phyloP scores from a whole-genome alignment of 495 filamentous ascomycete genomes.

The Schizothecium vesticola region DNA sequence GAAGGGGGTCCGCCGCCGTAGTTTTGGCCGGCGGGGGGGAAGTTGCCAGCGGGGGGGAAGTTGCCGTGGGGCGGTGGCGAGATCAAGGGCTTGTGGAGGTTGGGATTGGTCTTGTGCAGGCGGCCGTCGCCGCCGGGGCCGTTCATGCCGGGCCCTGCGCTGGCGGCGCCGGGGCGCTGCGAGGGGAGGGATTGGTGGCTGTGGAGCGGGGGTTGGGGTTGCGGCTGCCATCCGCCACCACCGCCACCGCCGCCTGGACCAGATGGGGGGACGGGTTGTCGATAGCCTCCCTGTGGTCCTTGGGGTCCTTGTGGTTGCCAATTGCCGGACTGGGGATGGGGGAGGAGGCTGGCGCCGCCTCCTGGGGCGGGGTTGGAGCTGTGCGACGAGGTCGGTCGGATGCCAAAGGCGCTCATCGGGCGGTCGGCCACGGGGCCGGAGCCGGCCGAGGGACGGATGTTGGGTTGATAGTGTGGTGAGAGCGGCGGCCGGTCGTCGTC shows the following conservation, averaged over 20 bases:
- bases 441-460: constrained; percentile 32
- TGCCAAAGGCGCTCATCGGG: constrained; percentile 63
- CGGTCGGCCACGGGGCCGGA: constrained; percentile 47
- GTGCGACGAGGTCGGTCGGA: constrained; percentile 40
- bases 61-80: neutral
- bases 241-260: constrained; percentile 12
- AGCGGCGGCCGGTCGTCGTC: constrained; percentile 43
- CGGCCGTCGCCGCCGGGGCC: constrained; percentile 22
- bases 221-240: constrained; percentile 2
- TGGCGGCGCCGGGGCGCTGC: constrained; percentile 13
- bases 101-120: constrained; percentile 36
- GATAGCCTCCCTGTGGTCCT: constrained; percentile 19
- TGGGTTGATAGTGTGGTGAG: constrained; percentile 33
- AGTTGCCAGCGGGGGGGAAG: neutral
- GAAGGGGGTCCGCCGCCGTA: constrained; percentile 1
- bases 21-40: neutral
- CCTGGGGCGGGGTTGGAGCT: constrained; percentile 16
- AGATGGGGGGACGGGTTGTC: constrained; percentile 38
- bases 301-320: constrained; percentile 42
- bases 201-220: constrained; percentile 15
- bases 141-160: constrained; percentile 11
- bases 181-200: constrained; percentile 10
- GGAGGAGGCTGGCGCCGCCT: constrained; percentile 16
- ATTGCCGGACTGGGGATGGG: constrained; percentile 27
- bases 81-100: constrained; percentile 12